phyloP scores from a whole-genome alignment of 495 filamentous ascomycete genomes.

The Aspergillus mulundensis region DNA sequence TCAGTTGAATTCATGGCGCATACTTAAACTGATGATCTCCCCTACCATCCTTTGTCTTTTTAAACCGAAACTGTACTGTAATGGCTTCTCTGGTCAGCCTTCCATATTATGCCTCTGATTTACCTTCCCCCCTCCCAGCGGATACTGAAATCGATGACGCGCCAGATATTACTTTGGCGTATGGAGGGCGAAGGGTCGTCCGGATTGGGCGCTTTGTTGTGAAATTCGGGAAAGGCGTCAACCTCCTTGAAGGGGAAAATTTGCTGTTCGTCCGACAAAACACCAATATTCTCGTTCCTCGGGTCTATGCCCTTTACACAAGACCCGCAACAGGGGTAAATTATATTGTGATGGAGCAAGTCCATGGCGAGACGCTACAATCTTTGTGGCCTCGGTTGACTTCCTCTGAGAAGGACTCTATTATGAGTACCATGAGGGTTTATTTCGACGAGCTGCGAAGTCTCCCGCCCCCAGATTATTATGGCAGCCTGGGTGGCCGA shows the following conservation, averaged over 20 bases:
- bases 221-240: conserved; percentile 33
- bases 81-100: background rate
- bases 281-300: conserved; percentile 30
- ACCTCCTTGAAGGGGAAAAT: conserved; percentile 33
- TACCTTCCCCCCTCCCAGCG: conserved; percentile 27
- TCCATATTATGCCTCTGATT: conserved; percentile 15
- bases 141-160: conserved; percentile 25
- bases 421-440: conserved; percentile 24
- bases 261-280: conserved; percentile 33
- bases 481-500: conserved; percentile 29
- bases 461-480: conserved; percentile 26
- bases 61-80: background rate
- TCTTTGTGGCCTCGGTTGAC: conserved; percentile 27
- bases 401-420: conserved; percentile 25
- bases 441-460: conserved; percentile 31
- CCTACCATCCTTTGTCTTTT: background rate
- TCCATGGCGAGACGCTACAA: conserved; percentile 29
- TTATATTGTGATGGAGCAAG: conserved; percentile 40
- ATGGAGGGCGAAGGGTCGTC: conserved; percentile 24
- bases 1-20: too few species aligned
- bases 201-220: conserved; percentile 30
- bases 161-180: conserved; percentile 17
- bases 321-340: conserved; percentile 19
- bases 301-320: conserved; percentile 34
- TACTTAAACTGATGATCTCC: background rate